Conservation (phyloP, 768 basidiomycete species). For the Rhizopogon roseolus region DNA sequence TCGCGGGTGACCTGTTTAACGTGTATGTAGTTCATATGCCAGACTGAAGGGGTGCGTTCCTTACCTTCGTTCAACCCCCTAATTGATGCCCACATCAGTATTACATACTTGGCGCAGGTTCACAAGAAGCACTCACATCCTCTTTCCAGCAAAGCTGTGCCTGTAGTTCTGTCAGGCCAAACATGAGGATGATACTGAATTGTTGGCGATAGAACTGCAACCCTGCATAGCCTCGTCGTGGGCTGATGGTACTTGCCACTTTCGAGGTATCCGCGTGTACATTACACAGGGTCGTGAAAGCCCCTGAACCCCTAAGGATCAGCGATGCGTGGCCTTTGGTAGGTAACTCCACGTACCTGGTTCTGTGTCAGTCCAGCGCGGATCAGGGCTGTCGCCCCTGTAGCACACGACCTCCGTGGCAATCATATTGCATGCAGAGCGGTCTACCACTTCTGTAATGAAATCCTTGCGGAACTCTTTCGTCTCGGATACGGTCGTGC, state of each 20-base stretch:
- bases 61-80: constrained; percentile 20
- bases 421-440: constrained; percentile 21
- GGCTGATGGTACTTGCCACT: constrained; percentile 25
- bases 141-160: constrained; percentile 43
- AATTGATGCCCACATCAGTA: neutral
- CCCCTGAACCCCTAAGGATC: constrained; percentile 12
- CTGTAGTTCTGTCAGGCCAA: constrained; percentile 43
- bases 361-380: constrained; percentile 27
- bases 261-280: constrained; percentile 23
- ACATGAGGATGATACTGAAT: constrained; percentile 37
- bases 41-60: neutral
- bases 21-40: constrained; percentile 1
- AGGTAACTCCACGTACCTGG: constrained; percentile 13
- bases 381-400: constrained; percentile 16
- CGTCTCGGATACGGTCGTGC: constrained; percentile 22
- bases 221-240: constrained; percentile 23
- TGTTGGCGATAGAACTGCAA: constrained; percentile 25
- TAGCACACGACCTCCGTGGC: constrained; percentile 28
- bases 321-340: neutral
- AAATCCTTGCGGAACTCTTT: constrained; percentile 29
- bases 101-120: neutral
- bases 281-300: constrained; percentile 20
- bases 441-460: constrained; percentile 23
- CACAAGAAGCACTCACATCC: constrained; percentile 21
- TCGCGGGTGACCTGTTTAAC: constrained; percentile 23